A percentile compares a stretch with the other conserved stretches of the same genome.
These are phyloP conservation scores for Cutaneotrichosporon sp. DNA, from an alignment of 1,284 basidiomycete species.

Conservation along the genomic window DNA sequence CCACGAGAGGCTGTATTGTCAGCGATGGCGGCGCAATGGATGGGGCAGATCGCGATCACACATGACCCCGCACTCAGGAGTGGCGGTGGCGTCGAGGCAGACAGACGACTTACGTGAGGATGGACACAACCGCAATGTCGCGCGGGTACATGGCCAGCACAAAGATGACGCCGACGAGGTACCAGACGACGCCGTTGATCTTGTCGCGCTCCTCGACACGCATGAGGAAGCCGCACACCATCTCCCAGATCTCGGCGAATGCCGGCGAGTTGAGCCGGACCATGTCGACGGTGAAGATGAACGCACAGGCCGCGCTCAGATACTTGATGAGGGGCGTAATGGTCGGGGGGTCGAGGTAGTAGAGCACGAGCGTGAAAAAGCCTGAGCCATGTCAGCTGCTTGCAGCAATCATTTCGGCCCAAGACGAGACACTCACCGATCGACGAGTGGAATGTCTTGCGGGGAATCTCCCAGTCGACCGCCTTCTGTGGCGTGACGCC, in stretches of 20 bases:
- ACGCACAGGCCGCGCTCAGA: constrained; percentile 67
- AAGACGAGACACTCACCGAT: constrained; percentile 65
- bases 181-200: constrained; percentile 92
- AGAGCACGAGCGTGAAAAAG: constrained; percentile 78
- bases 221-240: constrained; percentile 83
- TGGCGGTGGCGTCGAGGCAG: not conserved
- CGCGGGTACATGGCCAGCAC: constrained; percentile 77
- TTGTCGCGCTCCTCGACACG: constrained; percentile 83
- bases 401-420: not conserved
- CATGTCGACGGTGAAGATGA: constrained; percentile 75
- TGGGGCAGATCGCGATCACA: not conserved
- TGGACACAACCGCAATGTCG: constrained; percentile 83
- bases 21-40: not conserved
- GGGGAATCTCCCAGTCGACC: constrained; percentile 74
- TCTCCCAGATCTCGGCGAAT: constrained; percentile 78
- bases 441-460: constrained; percentile 86
- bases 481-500: constrained; percentile 49
- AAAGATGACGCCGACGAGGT: constrained; percentile 85
- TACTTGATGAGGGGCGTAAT: constrained; percentile 62
- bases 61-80: not conserved
- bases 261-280: constrained; percentile 69
- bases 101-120: constrained; percentile 70
- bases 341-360: constrained; percentile 50
- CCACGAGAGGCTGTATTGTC: constrained; percentile 76
- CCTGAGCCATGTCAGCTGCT: constrained; percentile 59